A percentile compares a stretch with the other conserved stretches of the same genome.
Evolutionary conservation across 345 rosid genomes (phyloP).

Genomic region (Eucalyptus cloeziana): DNA sequence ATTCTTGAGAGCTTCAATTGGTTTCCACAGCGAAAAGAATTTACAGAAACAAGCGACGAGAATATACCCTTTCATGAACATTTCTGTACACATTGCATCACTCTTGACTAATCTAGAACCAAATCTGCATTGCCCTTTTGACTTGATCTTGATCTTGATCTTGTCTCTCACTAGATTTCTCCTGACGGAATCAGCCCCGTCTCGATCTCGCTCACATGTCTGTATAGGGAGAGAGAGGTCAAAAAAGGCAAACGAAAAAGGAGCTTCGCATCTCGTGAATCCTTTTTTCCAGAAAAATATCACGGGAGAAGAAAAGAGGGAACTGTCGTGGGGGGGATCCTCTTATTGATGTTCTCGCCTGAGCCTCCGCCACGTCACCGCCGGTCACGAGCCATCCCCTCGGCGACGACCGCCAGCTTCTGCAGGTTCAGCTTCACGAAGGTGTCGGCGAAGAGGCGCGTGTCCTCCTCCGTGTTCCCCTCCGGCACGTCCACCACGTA

Average conservation of each 20-base stretch:
- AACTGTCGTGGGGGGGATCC: not conserved
- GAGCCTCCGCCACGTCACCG: not conserved
- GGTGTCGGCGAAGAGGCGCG: slow-evolving; percentile 35
- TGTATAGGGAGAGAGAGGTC: not conserved
- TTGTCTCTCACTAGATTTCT: not conserved
- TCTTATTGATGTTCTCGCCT: not conserved
- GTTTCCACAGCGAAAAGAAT: not conserved
- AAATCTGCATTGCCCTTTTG: not conserved
- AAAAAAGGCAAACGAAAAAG: not conserved
- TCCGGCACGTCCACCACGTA: slow-evolving; percentile 41
- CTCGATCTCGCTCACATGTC: not conserved
- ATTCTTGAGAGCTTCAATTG: not conserved
- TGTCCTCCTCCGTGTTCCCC: slow-evolving; percentile 39
- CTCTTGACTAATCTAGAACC: not conserved
- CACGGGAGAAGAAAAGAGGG: not conserved
- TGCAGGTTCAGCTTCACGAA: slow-evolving; percentile 35
- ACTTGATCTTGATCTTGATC: not conserved
- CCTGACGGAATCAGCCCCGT: not conserved
- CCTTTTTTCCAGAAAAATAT: not conserved
- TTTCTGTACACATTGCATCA: not conserved
- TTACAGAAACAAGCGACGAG: not conserved
- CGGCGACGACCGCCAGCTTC: slow-evolving; percentile 13
- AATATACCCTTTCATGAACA: not conserved
- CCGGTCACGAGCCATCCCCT: not conserved
- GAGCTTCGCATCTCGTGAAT: not conserved